Base-by-base conservation (phyloP, 495 filamentous ascomycete genomes). In the Xylaria scruposa region DNA sequence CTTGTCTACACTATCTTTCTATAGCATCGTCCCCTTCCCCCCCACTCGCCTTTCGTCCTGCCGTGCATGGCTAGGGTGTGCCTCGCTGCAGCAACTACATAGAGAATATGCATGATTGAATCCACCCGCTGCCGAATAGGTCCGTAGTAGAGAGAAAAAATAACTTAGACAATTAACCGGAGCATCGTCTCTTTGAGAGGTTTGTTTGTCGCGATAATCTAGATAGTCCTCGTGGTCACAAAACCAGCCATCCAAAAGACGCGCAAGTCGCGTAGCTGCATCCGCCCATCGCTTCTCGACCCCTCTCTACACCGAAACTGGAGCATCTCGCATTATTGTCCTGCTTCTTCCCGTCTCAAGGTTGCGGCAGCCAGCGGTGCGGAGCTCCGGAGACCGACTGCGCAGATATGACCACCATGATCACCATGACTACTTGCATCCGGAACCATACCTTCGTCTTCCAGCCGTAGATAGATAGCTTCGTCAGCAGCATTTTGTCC, bases 261-360 rank as follows among this genome's bases (percentile, higher is more conserved):
- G 31, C 24, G 36, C 69, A 42, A 66, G 53, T n/a, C 61, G 40
- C 51, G 47, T 42, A 17, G 62, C 36, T 71, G 47, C 60, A 58
- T 65, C 49, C 46, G 46, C 38, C 38, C 46, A 56, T 65, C 38
- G 31, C 5, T 17, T 53, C 36, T 24, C 26, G 9, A 59, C 70
- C 61, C 42, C 42, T 51, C 36, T 36, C 21, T 51, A 59, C 70
- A 71, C 70, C 61, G 70, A 71, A 60, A 71, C 56, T 58, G 51
- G 61, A 44, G 36, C 47, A 19, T 17, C 68, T 59, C 38, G 38
- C 38, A 49, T 66, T 51, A 62, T 31, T 63, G 15, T 49, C 47
- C 68, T 62, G 68, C 58, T 62, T 42, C 68, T 10, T 38, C 53
- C 56, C 56, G 44, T 53, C 26, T 42, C 56, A 31, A 62, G 54